Evolutionary conservation across 73 alveolate species (phyloP).

Genomic region (Paramecium pentaurelia): DNA sequence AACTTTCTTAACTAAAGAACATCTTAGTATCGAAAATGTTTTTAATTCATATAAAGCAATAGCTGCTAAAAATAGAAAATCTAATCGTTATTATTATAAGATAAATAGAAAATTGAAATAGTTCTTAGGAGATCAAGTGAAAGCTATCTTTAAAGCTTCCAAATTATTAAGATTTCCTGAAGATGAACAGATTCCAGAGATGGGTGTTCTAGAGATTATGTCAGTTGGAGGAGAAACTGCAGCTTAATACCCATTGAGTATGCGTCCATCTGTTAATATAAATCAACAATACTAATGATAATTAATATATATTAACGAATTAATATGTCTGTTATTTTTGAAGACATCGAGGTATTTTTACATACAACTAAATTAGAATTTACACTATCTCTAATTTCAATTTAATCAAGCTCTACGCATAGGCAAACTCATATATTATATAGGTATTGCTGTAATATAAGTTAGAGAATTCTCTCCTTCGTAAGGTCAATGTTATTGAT

Average conservation of each 20-base stretch:
- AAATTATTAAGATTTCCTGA: neutral
- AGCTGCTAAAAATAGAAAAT: neutral
- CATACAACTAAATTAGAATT: neutral
- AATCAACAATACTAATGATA: neutral
- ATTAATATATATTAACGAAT: neutral
- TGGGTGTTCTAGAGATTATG: neutral
- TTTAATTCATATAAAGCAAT: neutral
- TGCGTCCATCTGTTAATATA: neutral
- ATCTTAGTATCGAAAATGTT: neutral
- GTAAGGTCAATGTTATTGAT: neutral
- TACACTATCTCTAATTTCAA: neutral
- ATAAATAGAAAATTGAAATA: neutral
- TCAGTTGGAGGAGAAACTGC: neutral
- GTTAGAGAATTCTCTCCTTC: conserved; percentile 1
- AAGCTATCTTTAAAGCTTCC: neutral
- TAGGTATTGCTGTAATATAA: neutral
- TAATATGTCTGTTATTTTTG: neutral
- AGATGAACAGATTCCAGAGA: neutral
- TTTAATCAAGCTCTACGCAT: neutral
- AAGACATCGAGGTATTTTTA: neutral
- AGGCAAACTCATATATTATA: neutral
- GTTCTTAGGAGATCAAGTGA: neutral
- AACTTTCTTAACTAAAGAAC: neutral
- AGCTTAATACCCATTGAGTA: neutral
- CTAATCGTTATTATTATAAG: neutral